Base-by-base conservation (phyloP, 2,329 filamentous ascomycete genomes). In the Onygenales sp. region DNA sequence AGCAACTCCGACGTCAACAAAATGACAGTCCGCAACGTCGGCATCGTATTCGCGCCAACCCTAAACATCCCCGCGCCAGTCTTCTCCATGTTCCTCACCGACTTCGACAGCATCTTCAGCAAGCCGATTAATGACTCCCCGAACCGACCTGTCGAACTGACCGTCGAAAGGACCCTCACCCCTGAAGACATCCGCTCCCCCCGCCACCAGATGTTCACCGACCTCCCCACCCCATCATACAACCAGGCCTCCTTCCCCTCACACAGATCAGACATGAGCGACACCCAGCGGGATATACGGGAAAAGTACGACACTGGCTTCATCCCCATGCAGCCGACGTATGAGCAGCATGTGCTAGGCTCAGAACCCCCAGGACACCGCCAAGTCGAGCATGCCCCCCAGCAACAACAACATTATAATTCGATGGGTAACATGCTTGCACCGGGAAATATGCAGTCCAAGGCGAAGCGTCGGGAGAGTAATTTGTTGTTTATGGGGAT, bases 21-120 rank as follows among this genome's bases (percentile, higher is more conserved):
- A 77, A 98, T 98, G 93, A 96, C 88, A 9, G 88, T 96, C 51
- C 85, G 92, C 60, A 98, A 98, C 65, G 89, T 98, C 52, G 92
- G 93, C 59, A 97, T 98, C 62, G 92, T 98, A 54, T 98, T 98
- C 69, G 95, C 93, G 13, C 93, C 93, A 0, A 97, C 93, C 0
- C 79, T 98, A 52, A 97, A 97, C 68, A 95, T 98, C 43, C 92
- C 93, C 0, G 90, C 90, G 0, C 91, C 92, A 0, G 86, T 98
- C 9, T 96, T 98, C 67, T 90, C 91, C 3, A 80, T 94, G 69
- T 93, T 98, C 69, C 78, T 98, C 54, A 91, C 93, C 59, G 91
- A 97, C 64, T 96, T 89, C 65, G 80, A 87, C 58, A 81, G 79
- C 43, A 92, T 98, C 47, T 98, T 97, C 65, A 52, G 58, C 33